Conservation (phyloP, 176 grass and related monocot genomes). For the Hordeum marinum region DNA sequence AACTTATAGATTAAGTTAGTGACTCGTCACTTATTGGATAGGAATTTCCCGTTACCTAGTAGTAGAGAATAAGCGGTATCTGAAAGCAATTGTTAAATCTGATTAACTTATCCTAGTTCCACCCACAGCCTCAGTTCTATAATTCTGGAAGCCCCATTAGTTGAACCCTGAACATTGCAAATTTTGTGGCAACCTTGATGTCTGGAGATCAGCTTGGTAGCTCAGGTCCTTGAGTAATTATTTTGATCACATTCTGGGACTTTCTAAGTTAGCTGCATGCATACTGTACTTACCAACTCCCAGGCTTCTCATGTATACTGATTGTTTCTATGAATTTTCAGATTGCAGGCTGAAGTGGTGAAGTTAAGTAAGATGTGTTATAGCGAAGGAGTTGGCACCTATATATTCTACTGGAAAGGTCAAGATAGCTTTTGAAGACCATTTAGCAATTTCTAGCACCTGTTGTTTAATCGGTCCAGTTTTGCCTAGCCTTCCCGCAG, state of each 20-base stretch:
- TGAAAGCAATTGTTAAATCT: neutral
- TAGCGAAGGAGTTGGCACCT: neutral
- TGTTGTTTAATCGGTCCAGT: neutral
- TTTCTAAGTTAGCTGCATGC: neutral
- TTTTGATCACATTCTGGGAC: neutral
- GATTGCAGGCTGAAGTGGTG: slow-evolving; percentile 16
- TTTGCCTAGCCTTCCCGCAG: slow-evolving; percentile 1
- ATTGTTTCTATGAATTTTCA: slow-evolving; percentile 19
- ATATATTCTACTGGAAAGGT: neutral
- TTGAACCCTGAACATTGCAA: neutral
- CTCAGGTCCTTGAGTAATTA: neutral
- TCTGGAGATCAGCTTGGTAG: neutral
- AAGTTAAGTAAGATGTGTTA: slow-evolving; percentile 33
- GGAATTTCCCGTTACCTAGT: neutral
- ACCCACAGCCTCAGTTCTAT: neutral
- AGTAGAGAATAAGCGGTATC: neutral
- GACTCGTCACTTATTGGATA: neutral
- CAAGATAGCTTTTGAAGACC: slow-evolving; percentile 17
- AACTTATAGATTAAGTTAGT: neutral
- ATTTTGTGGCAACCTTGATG: neutral
- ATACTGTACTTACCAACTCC: neutral
- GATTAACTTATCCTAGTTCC: neutral
- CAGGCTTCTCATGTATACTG: neutral
- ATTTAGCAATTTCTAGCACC: slow-evolving; percentile 13
- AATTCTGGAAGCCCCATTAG: neutral